Evolutionary conservation across 768 basidiomycete species (phyloP), one percentile per base, ranked within the genome.

Genomic region (Naematelia aurantialba): DNA sequence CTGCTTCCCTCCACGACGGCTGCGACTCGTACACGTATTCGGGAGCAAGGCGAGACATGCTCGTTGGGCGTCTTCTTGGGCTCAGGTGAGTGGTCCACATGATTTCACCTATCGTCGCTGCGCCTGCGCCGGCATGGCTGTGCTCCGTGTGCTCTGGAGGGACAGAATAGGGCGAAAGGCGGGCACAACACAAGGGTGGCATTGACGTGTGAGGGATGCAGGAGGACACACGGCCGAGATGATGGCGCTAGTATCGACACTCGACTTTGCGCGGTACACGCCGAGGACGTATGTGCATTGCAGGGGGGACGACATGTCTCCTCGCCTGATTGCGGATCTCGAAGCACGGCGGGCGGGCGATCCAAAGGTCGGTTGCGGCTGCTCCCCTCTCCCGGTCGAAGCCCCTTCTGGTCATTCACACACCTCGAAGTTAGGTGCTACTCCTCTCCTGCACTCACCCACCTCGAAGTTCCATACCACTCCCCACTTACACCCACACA

Each of bases 171-270:
- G n/a, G n/a, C n/a, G n/a, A n/a, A n/a, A n/a, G n/a, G n/a, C n/a
- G n/a, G n/a, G n/a, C n/a, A n/a, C n/a, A n/a, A n/a, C n/a, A n/a
- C n/a, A n/a, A n/a, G n/a, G n/a, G n/a, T n/a, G 13, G 21, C 52
- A 5, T 21, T 24, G 25, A 57, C 42, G 14, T 52, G 31, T 26
- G 19, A 30, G 25, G 39, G 57, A 19, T 58, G 11, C 72, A 97
- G 94, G 96, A 46, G 96, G 96, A 0, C 96, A 99, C 78, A 96
- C 92, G 14, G 85, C 83, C 61, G 96, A 99, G 80, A 88, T 87
- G 45, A 76, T 94, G 62, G 80, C 82, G 30, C 81, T 97, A 25
- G 56, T 89, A 25, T 87, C 86, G 1, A 79, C 85, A 12, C 77
- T 99, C 24, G 85, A 92, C 72, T 86, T 87, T 60, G 69, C 79